phyloP scores from a whole-genome alignment of 2,329 filamentous ascomycete genomes.

The Fusarium tanahbumbuense region DNA sequence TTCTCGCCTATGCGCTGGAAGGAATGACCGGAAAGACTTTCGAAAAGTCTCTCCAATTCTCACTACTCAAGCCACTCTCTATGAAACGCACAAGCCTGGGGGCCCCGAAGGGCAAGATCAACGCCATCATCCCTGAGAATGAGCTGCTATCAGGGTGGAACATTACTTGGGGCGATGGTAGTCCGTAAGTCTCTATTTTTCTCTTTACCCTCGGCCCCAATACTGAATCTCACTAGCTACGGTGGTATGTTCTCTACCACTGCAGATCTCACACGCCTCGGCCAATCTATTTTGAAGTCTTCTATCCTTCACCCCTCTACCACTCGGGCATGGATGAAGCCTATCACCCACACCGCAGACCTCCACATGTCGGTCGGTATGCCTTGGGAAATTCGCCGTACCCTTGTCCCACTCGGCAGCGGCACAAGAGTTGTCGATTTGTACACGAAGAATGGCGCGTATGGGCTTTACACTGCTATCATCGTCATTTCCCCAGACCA shows the following conservation, averaged over 20 bases:
- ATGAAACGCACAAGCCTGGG: neutral
- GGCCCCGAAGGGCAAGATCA: neutral
- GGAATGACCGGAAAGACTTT: conserved; percentile 9
- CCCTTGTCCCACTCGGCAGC: neutral
- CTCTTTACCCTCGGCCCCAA: accelerated
- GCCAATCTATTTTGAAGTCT: conserved; percentile 15
- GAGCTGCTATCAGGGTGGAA: conserved; percentile 5
- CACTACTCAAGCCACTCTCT: neutral
- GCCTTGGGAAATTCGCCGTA: conserved; percentile 26
- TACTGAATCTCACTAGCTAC: neutral
- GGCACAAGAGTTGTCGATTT: neutral
- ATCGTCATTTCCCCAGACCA: conserved; percentile 10
- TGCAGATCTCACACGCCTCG: conserved; percentile 5
- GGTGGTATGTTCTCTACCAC: conserved; percentile 18
- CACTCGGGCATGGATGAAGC: conserved; percentile 18
- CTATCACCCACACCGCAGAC: conserved; percentile 4
- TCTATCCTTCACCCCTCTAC: neutral
- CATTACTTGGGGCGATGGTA: neutral
- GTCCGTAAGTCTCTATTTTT: neutral
- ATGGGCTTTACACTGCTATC: neutral
- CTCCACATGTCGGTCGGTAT: conserved; percentile 9
- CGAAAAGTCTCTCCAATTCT: neutral
- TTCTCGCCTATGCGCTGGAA: conserved; percentile 16
- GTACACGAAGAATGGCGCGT: conserved; percentile 14
- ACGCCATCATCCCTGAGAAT: conserved; percentile 6